phyloP scores from a whole-genome alignment of 2,329 filamentous ascomycete species.

The Xylaria polymorpha region DNA sequence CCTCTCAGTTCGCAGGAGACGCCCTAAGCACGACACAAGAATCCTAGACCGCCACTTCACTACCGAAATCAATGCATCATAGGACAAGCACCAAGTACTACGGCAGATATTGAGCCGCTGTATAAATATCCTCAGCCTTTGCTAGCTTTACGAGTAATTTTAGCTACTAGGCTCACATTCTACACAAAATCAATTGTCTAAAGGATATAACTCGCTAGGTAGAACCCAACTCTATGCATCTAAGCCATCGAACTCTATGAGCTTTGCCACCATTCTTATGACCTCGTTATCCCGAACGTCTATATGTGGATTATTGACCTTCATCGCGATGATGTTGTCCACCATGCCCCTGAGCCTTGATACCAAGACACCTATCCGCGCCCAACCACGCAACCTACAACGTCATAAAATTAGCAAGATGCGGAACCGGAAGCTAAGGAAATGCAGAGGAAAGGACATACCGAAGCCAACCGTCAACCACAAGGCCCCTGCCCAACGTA shows the following conservation, averaged over 20 bases:
- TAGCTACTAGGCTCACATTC: neutral
- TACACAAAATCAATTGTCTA: neutral
- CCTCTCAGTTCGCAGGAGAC: too few species aligned
- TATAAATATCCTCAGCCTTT: neutral
- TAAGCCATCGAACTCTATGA: conserved; percentile 91
- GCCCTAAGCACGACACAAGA: too few species aligned
- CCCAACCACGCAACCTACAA: conserved; percentile 81
- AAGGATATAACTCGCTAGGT: neutral
- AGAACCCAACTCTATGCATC: conserved; percentile 64
- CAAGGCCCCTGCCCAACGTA: conserved; percentile 83
- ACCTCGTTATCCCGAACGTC: conserved; percentile 72
- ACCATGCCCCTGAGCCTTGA: conserved; percentile 85
- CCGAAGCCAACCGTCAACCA: conserved; percentile 91
- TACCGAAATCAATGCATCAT: too few species aligned
- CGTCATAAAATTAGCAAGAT: neutral
- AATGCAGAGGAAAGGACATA: conserved; percentile 36
- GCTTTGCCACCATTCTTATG: conserved; percentile 78
- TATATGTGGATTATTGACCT: conserved; percentile 78
- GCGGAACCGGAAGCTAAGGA: neutral
- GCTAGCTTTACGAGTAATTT: neutral
- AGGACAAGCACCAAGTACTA: neutral
- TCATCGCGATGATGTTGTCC: conserved; percentile 82
- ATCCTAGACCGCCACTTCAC: too few species aligned
- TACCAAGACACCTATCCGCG: conserved; percentile 90
- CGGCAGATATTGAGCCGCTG: neutral